Conservation (phyloP, 768 basidiomycete genomes). For the Boletus fagicola region DNA sequence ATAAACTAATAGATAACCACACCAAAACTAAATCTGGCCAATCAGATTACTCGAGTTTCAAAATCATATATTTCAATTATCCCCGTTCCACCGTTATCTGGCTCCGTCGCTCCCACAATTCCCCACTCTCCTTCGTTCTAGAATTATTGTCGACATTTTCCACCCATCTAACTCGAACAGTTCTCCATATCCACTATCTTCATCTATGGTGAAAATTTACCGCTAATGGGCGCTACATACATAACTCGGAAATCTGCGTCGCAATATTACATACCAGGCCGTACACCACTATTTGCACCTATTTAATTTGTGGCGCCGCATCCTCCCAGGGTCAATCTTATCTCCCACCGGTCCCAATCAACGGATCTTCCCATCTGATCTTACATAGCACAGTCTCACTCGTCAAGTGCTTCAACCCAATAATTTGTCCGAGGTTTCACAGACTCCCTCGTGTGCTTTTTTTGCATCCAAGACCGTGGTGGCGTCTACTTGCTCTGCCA, state of each 20-base stretch:
- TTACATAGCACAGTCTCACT: not conserved
- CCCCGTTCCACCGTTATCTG: conserved; percentile 6
- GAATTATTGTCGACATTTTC: conserved; percentile 3
- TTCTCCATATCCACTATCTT: conserved; percentile 10
- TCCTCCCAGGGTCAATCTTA: conserved; percentile 34
- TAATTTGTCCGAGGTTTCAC: not conserved
- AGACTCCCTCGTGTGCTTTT: not conserved
- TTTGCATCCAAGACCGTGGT: conserved; percentile 8
- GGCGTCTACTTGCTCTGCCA: not conserved
- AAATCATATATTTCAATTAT: conserved; percentile 24
- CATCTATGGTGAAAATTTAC: conserved; percentile 27
- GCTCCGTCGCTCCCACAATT: not conserved
- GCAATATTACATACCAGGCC: conserved; percentile 27
- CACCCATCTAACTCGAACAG: not conserved
- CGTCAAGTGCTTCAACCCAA: not conserved
- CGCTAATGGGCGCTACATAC: conserved; percentile 28
- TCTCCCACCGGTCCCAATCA: conserved; percentile 21
- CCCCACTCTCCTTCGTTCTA: not conserved
- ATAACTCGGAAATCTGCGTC: conserved; percentile 29
- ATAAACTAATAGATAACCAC: conserved; percentile 40
- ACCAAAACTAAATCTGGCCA: conserved; percentile 32
- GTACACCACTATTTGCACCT: conserved; percentile 18
- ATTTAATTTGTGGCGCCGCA: conserved; percentile 26
- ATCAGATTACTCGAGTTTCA: conserved; percentile 36
- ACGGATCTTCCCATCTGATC: conserved; percentile 14